Conservation (phyloP, 371 early-diverging fungal genomes). For the Mucor mucedo region DNA sequence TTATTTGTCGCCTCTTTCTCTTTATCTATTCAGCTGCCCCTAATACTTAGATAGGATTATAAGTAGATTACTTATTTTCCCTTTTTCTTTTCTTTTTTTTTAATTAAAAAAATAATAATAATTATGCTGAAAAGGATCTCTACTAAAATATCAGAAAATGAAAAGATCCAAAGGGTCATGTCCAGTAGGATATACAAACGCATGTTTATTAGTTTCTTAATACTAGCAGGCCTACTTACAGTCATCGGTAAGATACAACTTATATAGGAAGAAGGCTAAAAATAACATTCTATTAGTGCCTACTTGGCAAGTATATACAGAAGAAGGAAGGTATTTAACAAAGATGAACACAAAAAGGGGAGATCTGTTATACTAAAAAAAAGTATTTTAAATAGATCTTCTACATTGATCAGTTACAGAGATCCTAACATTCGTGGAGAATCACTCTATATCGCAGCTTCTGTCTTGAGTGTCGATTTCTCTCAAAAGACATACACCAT, state of each 20-base stretch:
- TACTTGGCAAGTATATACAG: slow-evolving; percentile 42
- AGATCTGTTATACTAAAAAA: background rate
- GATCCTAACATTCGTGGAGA: slow-evolving; percentile 38
- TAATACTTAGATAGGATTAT: background rate
- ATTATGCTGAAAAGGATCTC: background rate
- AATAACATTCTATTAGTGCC: slow-evolving; percentile 27
- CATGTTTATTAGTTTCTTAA: slow-evolving; percentile 9
- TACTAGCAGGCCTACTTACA: slow-evolving; percentile 16
- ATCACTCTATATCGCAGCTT: slow-evolving; percentile 30
- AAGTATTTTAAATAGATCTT: background rate
- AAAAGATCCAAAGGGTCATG: slow-evolving; percentile 3
- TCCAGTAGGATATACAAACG: slow-evolving; percentile 7
- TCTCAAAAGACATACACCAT: slow-evolving; percentile 34
- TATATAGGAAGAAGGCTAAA: background rate
- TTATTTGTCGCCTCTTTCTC: background rate
- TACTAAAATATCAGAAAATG: background rate
- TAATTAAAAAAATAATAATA: background rate
- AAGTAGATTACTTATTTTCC: background rate
- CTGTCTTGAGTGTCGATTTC: slow-evolving; percentile 40
- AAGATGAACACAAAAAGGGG: background rate
- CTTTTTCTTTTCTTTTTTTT: background rate
- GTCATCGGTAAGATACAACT: slow-evolving; percentile 14
- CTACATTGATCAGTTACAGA: slow-evolving; percentile 29
- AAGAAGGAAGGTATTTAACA: slow-evolving; percentile 38
- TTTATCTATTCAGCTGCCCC: background rate